Base-by-base conservation (phyloP, 345 rosid species). In the Eucalyptus marginata region DNA sequence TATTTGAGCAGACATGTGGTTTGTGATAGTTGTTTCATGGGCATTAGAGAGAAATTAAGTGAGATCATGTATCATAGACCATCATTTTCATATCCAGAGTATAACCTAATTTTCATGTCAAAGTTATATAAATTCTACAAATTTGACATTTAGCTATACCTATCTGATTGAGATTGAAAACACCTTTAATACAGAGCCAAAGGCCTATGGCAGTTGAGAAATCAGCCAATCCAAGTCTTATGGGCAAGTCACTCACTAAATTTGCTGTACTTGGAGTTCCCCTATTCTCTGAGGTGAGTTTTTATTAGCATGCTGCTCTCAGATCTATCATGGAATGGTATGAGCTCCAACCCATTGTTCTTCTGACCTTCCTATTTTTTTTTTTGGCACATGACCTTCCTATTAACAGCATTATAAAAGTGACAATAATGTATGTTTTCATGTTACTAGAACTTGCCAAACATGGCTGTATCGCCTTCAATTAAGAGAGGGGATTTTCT, bases 231-330 rank as follows among this genome's bases (percentile, higher is more conserved):
- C 93, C 95, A 86, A 92, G 86, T 89, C 88, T 90, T 87, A 86
- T 94, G 93, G 94, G 94, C 87, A 95, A 92, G 88, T 94, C 94
- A 76, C 91, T 93, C 89, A 94, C 97, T 90, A 96, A 95, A 92
- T 89, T 98, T 91, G 99, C 99, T 90, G 89, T 98, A 91, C 95
- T 98, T 89, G 98, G 97, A 80, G 92, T 97, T 89, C 89, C 92
- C 88, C 90, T 93, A 87, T 79, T 90, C 90, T 90, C 90, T 81
- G 80, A 93, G 93, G 99, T 97, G 92, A 90, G 71, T 27, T 68
- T 83, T 62, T 89, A 76, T 76, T 76, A 40, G 83, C 89, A 49
- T 62, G 85, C 11, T 62, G 46, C 22, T n/a, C 10, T 24, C 25
- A n/a, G 59, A 51, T 56, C 36, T 49, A 40, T 79, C 44, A 24